phyloP scores from a whole-genome alignment of 1,139 yeast species.

The Scheffersomyces lignicola region DNA sequence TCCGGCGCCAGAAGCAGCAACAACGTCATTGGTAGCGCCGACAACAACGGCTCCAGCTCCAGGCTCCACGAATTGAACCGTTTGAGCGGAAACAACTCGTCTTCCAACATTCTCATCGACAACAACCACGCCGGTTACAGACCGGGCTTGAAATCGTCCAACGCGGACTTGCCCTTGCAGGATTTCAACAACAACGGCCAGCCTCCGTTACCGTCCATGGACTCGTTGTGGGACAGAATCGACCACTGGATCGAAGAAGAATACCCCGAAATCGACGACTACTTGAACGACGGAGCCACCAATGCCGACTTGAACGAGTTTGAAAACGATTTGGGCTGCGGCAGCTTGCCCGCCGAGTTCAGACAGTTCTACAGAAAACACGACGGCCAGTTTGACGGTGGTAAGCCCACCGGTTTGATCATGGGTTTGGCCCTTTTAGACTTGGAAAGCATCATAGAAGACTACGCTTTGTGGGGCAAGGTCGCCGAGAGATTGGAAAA shows the following conservation, averaged over 20 bases:
- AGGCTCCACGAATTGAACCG: conserved; percentile 39
- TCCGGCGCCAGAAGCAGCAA: conserved; percentile 18
- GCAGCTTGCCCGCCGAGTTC: conserved; percentile 68
- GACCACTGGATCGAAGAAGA: conserved; percentile 74
- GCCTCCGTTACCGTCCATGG: conserved; percentile 72
- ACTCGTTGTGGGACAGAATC: conserved; percentile 71
- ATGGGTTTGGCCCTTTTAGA: conserved; percentile 73
- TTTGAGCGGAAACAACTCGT: conserved; percentile 26
- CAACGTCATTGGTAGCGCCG: conserved; percentile 19
- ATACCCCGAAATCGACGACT: conserved; percentile 78
- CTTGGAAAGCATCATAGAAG: conserved; percentile 68
- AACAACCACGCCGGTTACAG: conserved; percentile 29
- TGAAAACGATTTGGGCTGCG: conserved; percentile 67
- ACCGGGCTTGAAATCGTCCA: conserved; percentile 40
- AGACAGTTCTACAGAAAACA: conserved; percentile 74
- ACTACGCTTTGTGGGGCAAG: conserved; percentile 70
- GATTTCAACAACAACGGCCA: conserved; percentile 49
- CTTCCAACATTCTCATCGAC: conserved; percentile 30
- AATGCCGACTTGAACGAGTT: conserved; percentile 75
- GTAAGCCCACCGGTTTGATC: conserved; percentile 71
- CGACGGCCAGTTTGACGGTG: conserved; percentile 81
- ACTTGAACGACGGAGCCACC: conserved; percentile 68
- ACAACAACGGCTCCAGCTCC: conserved; percentile 22
- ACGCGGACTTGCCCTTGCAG: conserved; percentile 41
- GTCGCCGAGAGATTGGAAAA: conserved; percentile 56